Evolutionary conservation across 768 basidiomycete species (phyloP), one percentile per base, ranked within the genome.

Genomic region (Tulasnella sp.): DNA sequence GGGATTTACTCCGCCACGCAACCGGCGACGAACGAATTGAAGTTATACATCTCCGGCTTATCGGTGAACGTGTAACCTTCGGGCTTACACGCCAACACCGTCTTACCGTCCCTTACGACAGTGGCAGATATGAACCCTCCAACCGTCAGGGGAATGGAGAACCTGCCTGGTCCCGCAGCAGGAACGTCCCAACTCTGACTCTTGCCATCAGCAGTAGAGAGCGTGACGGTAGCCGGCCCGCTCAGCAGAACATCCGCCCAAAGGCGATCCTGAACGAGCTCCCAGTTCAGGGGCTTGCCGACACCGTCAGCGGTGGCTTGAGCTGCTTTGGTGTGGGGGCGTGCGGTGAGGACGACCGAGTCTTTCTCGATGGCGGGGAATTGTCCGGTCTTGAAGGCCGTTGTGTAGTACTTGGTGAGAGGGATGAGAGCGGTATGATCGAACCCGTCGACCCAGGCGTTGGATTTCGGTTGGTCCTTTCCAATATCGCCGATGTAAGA

Each of bases 401-500:
- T 46, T 40, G 82, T 76, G 75, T 83, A 84, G 81, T 83, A 84
- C 4, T 79, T 76, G 38, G 80, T 81, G 24, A 79, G 39, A n/a
- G 48, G 46, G 14, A 81, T 52, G 71, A 71, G 68, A n/a, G 73
- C 71, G 27, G 74, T 75, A 52, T 82, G 82, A n/a, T 81, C 80
- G 75, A 82, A 80, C 21, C 82, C 82, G 76, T 82, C 76, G 42
- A 82, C 82, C 82, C 82, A 82, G 44, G 79, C 78, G 46, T 83
- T 78, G 9, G 82, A 81, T 76, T 81, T 83, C 10, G 84, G 82
- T 76, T 83, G 81, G 40, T 80, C 83, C n/a, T 80, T 82, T 10
- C 76, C 76, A 71, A 83, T 83, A 19, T 85, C 84, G 80, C 85
- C 85, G 58, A 86, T 84, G 82, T 86, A 86, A 10, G 85, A 85